Conservation (phyloP, 208 protist genomes). For the Wallacemonas sp. region DNA sequence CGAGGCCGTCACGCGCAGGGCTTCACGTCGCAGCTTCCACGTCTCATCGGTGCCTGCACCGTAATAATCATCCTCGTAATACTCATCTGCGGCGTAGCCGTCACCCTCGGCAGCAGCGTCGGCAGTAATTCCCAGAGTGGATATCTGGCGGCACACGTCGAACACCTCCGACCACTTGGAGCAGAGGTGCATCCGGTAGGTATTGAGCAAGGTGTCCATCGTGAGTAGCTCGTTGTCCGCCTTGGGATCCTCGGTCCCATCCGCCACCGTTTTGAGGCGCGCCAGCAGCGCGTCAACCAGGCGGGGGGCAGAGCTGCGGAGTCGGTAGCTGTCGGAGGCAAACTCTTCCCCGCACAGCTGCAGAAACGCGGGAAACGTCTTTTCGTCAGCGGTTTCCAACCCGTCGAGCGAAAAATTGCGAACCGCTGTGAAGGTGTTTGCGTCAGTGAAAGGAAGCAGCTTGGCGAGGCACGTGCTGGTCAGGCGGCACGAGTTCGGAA, state of each 20-base stretch:
- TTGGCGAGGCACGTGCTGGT: slow-evolving; percentile 4
- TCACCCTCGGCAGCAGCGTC: slow-evolving; percentile 8
- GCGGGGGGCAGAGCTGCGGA: slow-evolving; percentile 12
- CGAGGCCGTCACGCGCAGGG: slow-evolving; percentile 34
- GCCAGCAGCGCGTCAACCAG: slow-evolving; percentile 24
- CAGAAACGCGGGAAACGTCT: slow-evolving; percentile 27
- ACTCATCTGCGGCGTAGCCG: slow-evolving; percentile 33
- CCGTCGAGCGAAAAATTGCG: neutral
- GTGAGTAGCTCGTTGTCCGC: slow-evolving; percentile 22
- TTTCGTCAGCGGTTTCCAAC: neutral
- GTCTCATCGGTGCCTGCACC: slow-evolving; percentile 37
- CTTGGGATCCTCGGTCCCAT: slow-evolving; percentile 25
- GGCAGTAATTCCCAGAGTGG: slow-evolving; percentile 34
- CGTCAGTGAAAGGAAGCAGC: slow-evolving; percentile 21
- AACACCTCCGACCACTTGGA: slow-evolving; percentile 25
- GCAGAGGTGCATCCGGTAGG: slow-evolving; percentile 29
- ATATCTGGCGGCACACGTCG: slow-evolving; percentile 29
- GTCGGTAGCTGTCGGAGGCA: slow-evolving; percentile 19
- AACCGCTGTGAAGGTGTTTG: neutral
- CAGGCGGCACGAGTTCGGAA: slow-evolving; percentile 3
- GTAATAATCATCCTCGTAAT: slow-evolving; percentile 44
- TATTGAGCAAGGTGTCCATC: slow-evolving; percentile 29
- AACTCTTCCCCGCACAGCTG: slow-evolving; percentile 35
- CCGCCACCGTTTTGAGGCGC: slow-evolving; percentile 15
- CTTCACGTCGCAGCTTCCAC: slow-evolving; percentile 57